Base-by-base conservation (phyloP, 441 rosid genomes). In the Populus tomentosa region DNA sequence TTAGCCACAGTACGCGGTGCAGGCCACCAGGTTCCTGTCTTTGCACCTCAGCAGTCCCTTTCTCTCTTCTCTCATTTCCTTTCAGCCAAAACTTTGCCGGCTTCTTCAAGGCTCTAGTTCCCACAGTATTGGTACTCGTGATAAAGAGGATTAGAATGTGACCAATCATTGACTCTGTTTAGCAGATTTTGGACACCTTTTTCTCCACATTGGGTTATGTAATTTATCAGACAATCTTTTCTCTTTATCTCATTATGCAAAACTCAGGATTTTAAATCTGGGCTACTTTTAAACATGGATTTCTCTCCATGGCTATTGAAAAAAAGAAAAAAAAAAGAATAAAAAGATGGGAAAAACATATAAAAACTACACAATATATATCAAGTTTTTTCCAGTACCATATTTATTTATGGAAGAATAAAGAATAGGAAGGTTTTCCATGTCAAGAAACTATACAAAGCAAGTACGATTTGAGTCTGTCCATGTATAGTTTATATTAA, bases 1-100 rank as follows among this genome's bases (percentile, higher is more conserved):
- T 89, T 90, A 72, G 93, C 93, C 18, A 94, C 97, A 9, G 86
- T 94, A 30, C 85, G 93, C 80, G 98, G 97, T 74, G 98, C 98
- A 9, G 98, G 98, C 36, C 98, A 94, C 75, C 95, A 92, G 0
- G 98, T 92, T 40, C 98, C 98, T 5, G 26, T 80, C 78, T 89
- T 92, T 82, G 92, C 93, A 78, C 98, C 97, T 26, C 86, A 91
- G 24, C 88, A 85, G 65, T 92, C 98, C 1, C 95, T 94, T 0
- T 89, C 90, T 6, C 82, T 94, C 73, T 90, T 94, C 87, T 86
- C 94, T 5, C 85, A 94, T 28, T 94, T 92, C 77, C 91, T 94
- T 24, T 78, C 30, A 0, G 89, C 85, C 70, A 61, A 72, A 36
- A 30, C 77, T 3, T 77, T 91, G 81, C 92, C 93, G 16, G 10